These are phyloP conservation scores for Zygotorulaspora chibaensis DNA, from an alignment of 805 yeast genomes.

Conservation along the genomic window DNA sequence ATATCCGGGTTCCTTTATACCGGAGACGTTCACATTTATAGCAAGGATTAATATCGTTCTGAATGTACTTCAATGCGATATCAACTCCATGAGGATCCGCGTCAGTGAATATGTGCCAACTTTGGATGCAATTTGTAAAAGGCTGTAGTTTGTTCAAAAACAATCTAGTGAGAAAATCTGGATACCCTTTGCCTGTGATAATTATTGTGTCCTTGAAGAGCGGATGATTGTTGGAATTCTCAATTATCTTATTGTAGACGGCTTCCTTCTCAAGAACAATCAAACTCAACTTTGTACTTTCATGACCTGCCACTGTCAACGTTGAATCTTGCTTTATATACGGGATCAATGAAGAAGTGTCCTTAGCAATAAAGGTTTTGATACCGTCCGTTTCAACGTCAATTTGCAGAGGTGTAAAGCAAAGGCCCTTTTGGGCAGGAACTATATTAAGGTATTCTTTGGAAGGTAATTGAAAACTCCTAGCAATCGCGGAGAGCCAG, in stretches of 20 bases:
- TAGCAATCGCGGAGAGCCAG: conserved; percentile 38
- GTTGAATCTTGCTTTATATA: conserved; percentile 28
- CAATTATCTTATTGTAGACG: conserved; percentile 37
- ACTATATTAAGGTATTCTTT: conserved; percentile 44
- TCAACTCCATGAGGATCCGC: conserved; percentile 64
- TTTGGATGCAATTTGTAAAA: conserved; percentile 19
- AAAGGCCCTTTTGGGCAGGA: conserved; percentile 60
- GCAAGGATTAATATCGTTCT: conserved; percentile 5
- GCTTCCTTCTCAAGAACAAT: conserved; percentile 54
- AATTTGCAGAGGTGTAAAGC: conserved; percentile 29
- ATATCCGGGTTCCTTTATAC: conserved; percentile 24
- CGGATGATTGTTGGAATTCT: not conserved
- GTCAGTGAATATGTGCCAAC: conserved; percentile 51
- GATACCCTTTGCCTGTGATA: conserved; percentile 68
- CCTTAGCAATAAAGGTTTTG: conserved; percentile 5
- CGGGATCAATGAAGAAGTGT: conserved; percentile 39
- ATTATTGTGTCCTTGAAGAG: conserved; percentile 23
- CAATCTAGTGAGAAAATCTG: conserved; percentile 51
- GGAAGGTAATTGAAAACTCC: conserved; percentile 37
- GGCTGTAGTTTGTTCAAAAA: conserved; percentile 37
- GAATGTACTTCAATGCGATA: conserved; percentile 47
- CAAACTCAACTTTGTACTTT: conserved; percentile 15
- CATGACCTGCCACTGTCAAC: conserved; percentile 3
- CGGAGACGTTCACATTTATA: conserved; percentile 14
- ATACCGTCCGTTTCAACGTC: conserved; percentile 5